A percentile compares a stretch with the other conserved stretches of the same genome.
Conservation (phyloP, 768 basidiomycete species). For the Suillus paluster region DNA sequence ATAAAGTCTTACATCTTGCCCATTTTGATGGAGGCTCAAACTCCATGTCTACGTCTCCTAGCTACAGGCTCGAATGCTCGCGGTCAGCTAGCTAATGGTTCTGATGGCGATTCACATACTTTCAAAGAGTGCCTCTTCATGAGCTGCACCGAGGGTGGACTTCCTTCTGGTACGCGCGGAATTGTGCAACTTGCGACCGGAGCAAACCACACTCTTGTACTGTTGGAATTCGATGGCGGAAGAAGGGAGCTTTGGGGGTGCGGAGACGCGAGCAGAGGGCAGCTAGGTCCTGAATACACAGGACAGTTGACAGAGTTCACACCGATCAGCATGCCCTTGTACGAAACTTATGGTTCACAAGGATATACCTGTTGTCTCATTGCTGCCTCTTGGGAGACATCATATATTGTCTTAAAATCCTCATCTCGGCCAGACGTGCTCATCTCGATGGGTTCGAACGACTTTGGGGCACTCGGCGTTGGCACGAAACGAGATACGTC, state of each 20-base stretch:
- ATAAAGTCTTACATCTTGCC: background rate
- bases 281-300: slow-evolving; percentile 60
- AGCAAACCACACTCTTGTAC: slow-evolving; percentile 78
- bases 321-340: slow-evolving; percentile 47
- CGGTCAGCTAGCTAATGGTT: slow-evolving; percentile 50
- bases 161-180: slow-evolving; percentile 27
- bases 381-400: slow-evolving; percentile 84
- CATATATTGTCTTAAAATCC: slow-evolving; percentile 65
- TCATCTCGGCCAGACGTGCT: slow-evolving; percentile 52
- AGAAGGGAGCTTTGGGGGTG: slow-evolving; percentile 66
- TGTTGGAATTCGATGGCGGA: slow-evolving; percentile 48
- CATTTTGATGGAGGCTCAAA: background rate
- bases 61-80: slow-evolving; percentile 54
- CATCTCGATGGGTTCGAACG: slow-evolving; percentile 83
- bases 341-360: slow-evolving; percentile 33
- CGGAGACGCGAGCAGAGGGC: slow-evolving; percentile 73
- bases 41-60: slow-evolving; percentile 26
- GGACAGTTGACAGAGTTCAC: slow-evolving; percentile 42
- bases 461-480: slow-evolving; percentile 80
- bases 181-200: slow-evolving; percentile 66
- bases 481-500: slow-evolving; percentile 33
- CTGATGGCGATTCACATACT: slow-evolving; percentile 41
- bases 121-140: slow-evolving; percentile 45
- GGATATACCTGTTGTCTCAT: slow-evolving; percentile 54
- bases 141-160: slow-evolving; percentile 19